Evolutionary conservation across 768 basidiomycete species (phyloP).

Genomic region (Coprinopsis cinerea): DNA sequence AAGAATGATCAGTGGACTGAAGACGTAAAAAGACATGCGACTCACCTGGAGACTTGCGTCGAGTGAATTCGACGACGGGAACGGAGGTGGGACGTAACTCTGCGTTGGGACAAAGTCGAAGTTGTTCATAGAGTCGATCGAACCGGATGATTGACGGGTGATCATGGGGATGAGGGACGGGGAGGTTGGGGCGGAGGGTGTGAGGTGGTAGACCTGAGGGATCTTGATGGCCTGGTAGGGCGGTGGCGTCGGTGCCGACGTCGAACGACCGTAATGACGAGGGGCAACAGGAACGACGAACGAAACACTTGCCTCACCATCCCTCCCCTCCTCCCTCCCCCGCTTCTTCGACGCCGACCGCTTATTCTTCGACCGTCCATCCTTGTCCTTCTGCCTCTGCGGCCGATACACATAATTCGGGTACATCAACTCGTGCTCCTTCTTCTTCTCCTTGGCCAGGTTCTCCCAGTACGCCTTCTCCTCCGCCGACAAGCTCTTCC

Average conservation of each 20-base stretch:
- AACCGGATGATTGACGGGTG: slow-evolving; percentile 51
- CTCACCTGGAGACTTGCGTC: slow-evolving; percentile 43
- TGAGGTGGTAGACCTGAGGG: slow-evolving; percentile 50
- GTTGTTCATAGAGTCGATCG: slow-evolving; percentile 35
- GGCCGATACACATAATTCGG: slow-evolving; percentile 79
- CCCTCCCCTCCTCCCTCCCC: slow-evolving; percentile 32
- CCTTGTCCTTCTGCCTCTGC: slow-evolving; percentile 55
- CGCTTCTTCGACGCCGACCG: slow-evolving; percentile 27
- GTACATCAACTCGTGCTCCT: slow-evolving; percentile 69
- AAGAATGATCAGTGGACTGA: slow-evolving; percentile 12
- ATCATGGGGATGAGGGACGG: slow-evolving; percentile 55
- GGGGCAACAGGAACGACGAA: slow-evolving; percentile 34
- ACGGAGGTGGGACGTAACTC: slow-evolving; percentile 34
- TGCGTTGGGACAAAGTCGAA: slow-evolving; percentile 54
- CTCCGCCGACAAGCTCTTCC: slow-evolving; percentile 61
- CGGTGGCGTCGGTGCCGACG: slow-evolving; percentile 62
- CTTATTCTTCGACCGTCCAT: slow-evolving; percentile 39
- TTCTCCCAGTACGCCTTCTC: slow-evolving; percentile 73
- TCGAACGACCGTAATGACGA: slow-evolving; percentile 30
- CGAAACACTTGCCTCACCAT: slow-evolving; percentile 27
- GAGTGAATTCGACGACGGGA: slow-evolving; percentile 32
- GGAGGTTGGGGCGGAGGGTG: slow-evolving; percentile 59
- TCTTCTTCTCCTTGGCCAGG: slow-evolving; percentile 72
- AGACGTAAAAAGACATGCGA: slow-evolving; percentile 11
- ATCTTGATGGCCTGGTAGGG: slow-evolving; percentile 64